A percentile compares a stretch with the other conserved stretches of the same genome.
Conservation (phyloP, 306 rosid species). For the Glycyrrhiza uralensis region DNA sequence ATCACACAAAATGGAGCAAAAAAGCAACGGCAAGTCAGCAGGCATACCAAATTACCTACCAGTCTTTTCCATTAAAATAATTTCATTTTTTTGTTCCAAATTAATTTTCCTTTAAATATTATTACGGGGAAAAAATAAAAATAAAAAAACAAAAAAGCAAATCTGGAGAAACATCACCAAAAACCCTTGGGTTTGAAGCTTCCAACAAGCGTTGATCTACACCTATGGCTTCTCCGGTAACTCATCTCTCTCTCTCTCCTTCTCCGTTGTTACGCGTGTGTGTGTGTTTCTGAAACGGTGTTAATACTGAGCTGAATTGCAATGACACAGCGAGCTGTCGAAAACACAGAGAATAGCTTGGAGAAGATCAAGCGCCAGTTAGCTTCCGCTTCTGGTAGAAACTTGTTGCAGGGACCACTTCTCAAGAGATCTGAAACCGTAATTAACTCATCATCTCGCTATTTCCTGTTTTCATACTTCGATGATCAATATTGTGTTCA, state of each 20-base stretch:
- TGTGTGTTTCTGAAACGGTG: background rate
- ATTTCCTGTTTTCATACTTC: background rate
- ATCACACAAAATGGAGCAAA: no score
- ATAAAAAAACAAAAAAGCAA: background rate
- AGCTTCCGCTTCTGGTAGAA: conserved; percentile 88
- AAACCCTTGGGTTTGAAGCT: conserved; percentile 30
- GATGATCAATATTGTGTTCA: conserved; percentile 1
- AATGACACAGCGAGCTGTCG: conserved; percentile 56
- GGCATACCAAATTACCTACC: conserved; percentile 15
- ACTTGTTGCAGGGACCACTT: conserved; percentile 92
- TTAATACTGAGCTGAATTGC: conserved; percentile 16
- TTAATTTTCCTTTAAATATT: background rate
- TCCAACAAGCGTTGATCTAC: conserved; percentile 35
- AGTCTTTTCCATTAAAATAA: background rate
- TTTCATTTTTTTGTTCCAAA: background rate
- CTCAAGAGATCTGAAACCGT: conserved; percentile 99
- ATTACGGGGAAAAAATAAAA: background rate
- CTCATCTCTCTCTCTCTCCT: background rate
- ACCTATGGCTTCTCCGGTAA: conserved; percentile 80
- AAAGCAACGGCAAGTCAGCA: conserved; percentile 11
- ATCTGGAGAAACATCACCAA: conserved; percentile 13
- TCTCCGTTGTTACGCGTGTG: background rate
- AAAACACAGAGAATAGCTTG: conserved; percentile 76
- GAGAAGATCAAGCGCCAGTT: conserved; percentile 98
- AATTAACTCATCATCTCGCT: background rate